These are phyloP conservation scores for Saccharomyces hybrid DNA, from an alignment of 1,139 yeast genomes.

Conservation along the genomic window DNA sequence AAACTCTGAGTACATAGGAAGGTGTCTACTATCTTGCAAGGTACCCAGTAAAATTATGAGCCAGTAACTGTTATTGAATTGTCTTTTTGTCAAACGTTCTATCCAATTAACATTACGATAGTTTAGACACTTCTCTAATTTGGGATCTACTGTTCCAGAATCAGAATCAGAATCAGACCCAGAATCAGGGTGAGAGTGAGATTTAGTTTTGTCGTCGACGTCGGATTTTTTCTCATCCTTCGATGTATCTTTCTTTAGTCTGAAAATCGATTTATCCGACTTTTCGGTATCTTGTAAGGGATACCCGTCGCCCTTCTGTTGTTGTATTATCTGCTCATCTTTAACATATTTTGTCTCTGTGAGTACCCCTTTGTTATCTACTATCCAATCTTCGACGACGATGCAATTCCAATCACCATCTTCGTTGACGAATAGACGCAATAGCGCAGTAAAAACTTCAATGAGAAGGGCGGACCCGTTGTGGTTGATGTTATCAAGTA, in stretches of 20 bases:
- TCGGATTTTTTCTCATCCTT: slow-evolving; percentile 15
- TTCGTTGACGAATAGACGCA: slow-evolving; percentile 28
- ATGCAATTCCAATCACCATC: slow-evolving; percentile 31
- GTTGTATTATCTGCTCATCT: neutral
- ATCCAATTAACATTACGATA: slow-evolving; percentile 67
- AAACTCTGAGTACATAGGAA: slow-evolving; percentile 25
- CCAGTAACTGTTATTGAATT: slow-evolving; percentile 84
- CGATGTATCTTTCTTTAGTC: slow-evolving; percentile 14
- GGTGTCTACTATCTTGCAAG: slow-evolving; percentile 36
- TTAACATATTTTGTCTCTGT: neutral
- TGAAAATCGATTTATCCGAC: slow-evolving; percentile 16
- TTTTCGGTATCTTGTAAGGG: slow-evolving; percentile 18
- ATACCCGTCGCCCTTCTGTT: neutral
- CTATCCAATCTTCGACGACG: slow-evolving; percentile 30
- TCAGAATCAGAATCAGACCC: slow-evolving; percentile 13
- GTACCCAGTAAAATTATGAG: slow-evolving; percentile 69
- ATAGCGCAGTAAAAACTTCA: too few relatives aligned
- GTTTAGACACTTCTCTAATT: slow-evolving; percentile 46
- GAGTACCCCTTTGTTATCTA: slow-evolving; percentile 2
- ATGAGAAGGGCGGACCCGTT: slow-evolving; percentile 25
- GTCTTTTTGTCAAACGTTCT: slow-evolving; percentile 64
- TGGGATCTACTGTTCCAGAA: slow-evolving; percentile 34
- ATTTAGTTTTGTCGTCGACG: slow-evolving; percentile 13
- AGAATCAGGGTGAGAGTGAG: too few relatives aligned
- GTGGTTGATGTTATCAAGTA: slow-evolving; percentile 26